Conservation (phyloP, 2,329 filamentous ascomycete species). For the Penicillium sp. region DNA sequence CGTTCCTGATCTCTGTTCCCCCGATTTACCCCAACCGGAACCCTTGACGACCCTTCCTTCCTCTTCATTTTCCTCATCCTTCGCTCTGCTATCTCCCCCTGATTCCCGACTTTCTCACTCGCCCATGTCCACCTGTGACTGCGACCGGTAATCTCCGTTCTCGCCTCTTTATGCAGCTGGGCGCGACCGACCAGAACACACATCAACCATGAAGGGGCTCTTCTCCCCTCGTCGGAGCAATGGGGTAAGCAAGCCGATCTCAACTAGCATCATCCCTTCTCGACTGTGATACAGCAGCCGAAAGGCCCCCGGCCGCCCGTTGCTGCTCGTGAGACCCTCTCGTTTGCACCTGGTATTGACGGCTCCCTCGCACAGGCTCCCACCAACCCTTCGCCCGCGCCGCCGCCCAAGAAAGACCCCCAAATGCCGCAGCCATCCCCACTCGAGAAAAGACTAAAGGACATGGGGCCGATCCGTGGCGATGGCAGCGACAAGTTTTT, state of each 20-base stretch:
- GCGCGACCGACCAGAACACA: constrained; percentile 30
- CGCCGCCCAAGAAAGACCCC: constrained; percentile 65
- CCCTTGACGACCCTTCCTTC: constrained; percentile 22
- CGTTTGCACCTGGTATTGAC: constrained; percentile 29
- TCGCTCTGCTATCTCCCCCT: constrained; percentile 29
- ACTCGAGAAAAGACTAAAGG: constrained; percentile 76
- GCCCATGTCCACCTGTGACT: constrained; percentile 23
- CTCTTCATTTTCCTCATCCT: constrained; percentile 8
- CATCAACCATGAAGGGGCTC: constrained; percentile 47
- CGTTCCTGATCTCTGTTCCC: constrained; percentile 23
- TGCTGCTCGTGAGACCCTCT: constrained; percentile 24
- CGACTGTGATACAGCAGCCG: constrained; percentile 27
- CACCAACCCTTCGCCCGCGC: constrained; percentile 52
- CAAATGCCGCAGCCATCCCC: constrained; percentile 63
- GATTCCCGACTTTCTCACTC: constrained; percentile 29
- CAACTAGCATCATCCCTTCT: constrained; percentile 22
- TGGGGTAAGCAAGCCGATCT: constrained; percentile 39
- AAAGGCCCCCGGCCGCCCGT: constrained; percentile 7
- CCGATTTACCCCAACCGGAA: constrained; percentile 26
- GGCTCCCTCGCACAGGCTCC: constrained; percentile 48
- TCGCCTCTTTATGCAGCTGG: constrained; percentile 32
- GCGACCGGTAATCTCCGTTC: constrained; percentile 12
- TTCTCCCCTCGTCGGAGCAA: constrained; percentile 50
- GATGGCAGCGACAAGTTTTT: constrained; percentile 99
- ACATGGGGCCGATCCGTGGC: constrained; percentile 77